Evolutionary conservation across 805 yeast genomes (phyloP), one percentile per base, ranked within the genome.

Genomic region (Suhomyces kilbournensis): DNA sequence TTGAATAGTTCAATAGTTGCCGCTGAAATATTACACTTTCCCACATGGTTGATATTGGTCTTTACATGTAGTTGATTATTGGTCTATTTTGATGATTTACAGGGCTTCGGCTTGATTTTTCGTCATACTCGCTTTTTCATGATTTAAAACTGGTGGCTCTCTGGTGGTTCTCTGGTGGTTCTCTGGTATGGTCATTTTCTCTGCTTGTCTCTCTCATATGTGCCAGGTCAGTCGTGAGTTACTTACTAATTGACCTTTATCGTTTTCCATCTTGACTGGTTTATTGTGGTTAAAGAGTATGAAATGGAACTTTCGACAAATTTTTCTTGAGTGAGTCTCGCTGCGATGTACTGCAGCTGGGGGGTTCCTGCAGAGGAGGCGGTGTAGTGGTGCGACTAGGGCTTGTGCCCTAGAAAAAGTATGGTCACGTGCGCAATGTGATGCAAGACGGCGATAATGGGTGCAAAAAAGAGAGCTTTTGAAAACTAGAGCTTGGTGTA

Each of bases 231-330:
- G 42, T 38, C 4, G 42, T 38, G 38, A 35, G 38, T 15, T 67
- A 90, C 97, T 80, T 89, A 90, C 97, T 82, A 91, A 86, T 85
- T 91, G 96, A 81, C 99, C 98, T 85, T 90, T 91, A 80, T 94
- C 98, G 99, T 94, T 93, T 88, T 93, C 98, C 99, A 93, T 93
- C 75, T 80, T 90, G 88, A 67, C 73, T 72, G 48, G 38, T 38
- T 34, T 28, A 30, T 46, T 46, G 48, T 46, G 48, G 30, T 22
- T 46, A 30, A 46, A 46, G 48, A 46, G 38, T 46, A 19, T 44
- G 23, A 46, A 42, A 30, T 22, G 45, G 48, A 46, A 46, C 43
- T 46, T 35, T 46, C 32, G 35, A 46, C 48, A 46, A 46, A 46
- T 46, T 46, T 46, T 46, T 46, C 43, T 30, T 46, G 40, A 42